Percentiles rank a stretch among this genome's conserved stretches.
Conservation (phyloP, 1,139 yeast species). For the Citeromyces hawaiiensis region DNA sequence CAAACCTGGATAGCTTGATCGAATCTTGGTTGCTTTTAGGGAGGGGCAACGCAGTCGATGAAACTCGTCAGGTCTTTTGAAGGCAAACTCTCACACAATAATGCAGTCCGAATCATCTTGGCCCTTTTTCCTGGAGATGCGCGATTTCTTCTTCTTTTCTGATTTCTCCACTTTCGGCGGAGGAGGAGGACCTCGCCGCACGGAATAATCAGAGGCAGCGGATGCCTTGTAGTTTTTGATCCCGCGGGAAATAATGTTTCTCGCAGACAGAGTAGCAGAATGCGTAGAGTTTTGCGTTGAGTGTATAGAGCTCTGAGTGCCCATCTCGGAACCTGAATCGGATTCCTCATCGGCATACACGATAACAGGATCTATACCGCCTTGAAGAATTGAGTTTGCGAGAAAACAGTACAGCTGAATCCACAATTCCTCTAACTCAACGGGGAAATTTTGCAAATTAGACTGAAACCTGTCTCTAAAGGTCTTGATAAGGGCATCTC, state of each 20-base stretch:
- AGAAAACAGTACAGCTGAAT: slow-evolving; percentile 47
- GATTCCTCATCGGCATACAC: slow-evolving; percentile 9
- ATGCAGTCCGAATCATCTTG: slow-evolving; percentile 1
- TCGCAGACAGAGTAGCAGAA: neutral
- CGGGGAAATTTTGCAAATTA: slow-evolving; percentile 20
- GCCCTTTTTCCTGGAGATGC: neutral
- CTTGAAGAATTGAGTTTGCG: slow-evolving; percentile 36
- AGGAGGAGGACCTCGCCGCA: neutral
- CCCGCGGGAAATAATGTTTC: neutral
- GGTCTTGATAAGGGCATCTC: slow-evolving; percentile 63
- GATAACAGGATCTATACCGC: slow-evolving; percentile 19
- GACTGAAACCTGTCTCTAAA: slow-evolving; percentile 46
- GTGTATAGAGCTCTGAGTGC: neutral
- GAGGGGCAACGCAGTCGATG: too few species aligned
- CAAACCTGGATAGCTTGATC: too few species aligned
- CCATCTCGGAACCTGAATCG: neutral
- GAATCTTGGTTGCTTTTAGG: too few species aligned
- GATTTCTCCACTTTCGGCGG: neutral
- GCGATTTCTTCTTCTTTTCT: neutral
- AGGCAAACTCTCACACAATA: neutral
- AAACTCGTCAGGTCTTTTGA: too few species aligned
- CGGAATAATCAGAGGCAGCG: neutral
- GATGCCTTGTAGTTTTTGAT: neutral
- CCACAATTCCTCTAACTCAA: slow-evolving; percentile 57
- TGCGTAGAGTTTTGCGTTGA: neutral